These are phyloP conservation scores for Eucalyptus fibrosa DNA, from an alignment of 345 rosid genomes.

Conservation along the genomic window DNA sequence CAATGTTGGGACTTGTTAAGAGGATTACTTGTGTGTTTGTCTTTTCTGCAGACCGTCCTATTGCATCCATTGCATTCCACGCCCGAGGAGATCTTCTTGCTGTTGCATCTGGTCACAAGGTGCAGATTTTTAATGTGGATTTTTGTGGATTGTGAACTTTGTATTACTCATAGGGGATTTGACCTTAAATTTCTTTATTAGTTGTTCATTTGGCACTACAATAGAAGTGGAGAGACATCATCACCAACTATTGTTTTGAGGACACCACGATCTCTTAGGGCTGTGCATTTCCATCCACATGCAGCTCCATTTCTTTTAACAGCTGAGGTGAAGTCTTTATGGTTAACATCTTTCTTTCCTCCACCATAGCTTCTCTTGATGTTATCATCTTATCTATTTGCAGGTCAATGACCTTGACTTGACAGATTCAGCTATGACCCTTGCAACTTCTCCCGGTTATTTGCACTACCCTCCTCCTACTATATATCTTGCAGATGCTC, in stretches of 20 bases:
- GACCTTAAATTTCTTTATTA: slow-evolving; percentile 5
- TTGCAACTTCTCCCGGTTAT: slow-evolving; percentile 55
- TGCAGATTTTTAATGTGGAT: neutral
- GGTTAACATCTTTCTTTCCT: neutral
- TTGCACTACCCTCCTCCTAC: slow-evolving; percentile 52
- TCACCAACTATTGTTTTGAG: slow-evolving; percentile 46
- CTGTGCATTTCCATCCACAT: slow-evolving; percentile 71
- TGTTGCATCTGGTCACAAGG: slow-evolving; percentile 79
- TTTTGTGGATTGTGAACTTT: neutral
- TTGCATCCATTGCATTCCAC: slow-evolving; percentile 82
- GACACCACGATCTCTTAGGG: slow-evolving; percentile 62
- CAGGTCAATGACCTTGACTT: slow-evolving; percentile 79
- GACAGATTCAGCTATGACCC: slow-evolving; percentile 51
- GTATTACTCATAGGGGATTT: neutral
- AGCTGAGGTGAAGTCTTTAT: slow-evolving; percentile 40
- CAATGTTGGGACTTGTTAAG: neutral
- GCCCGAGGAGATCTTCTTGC: slow-evolving; percentile 68
- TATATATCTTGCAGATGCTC: slow-evolving; percentile 42
- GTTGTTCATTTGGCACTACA: slow-evolving; percentile 67
- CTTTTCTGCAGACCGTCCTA: slow-evolving; percentile 41
- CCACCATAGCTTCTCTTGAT: neutral
- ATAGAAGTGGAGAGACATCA: slow-evolving; percentile 42
- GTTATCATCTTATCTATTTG: slow-evolving; percentile 6
- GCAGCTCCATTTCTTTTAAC: slow-evolving; percentile 63
- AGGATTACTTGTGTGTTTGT: neutral